Evolutionary conservation across 768 basidiomycete genomes (phyloP), one percentile per base, ranked within the genome.

Genomic region (Tylopilus balloui): DNA sequence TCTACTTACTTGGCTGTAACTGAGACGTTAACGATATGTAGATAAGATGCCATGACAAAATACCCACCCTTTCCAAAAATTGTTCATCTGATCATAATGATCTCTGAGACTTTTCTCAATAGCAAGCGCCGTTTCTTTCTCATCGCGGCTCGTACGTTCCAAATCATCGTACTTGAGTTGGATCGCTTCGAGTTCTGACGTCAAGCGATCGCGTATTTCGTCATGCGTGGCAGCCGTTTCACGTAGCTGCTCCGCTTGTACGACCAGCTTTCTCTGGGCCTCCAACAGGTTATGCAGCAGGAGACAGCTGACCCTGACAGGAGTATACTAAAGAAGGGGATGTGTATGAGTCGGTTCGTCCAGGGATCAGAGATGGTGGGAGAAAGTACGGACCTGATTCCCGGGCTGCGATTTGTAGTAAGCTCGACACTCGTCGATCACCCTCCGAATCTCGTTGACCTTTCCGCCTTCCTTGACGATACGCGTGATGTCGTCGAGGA

Each of bases 391-490:
- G 39, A 81, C 81, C 69, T 73, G 61, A 52, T 70, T 68, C n/a
- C 73, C 71, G 19, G 77, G 73, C 50, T 74, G 73, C 1, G 61
- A 63, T 29, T 70, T 64, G 50, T 82, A 68, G 53, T 80, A 83
- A 1, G 69, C 58, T 51, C 67, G 73, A 44, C 74, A 71, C 17
- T 81, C 78, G 10, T 74, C 71, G 47, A 82, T 78, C 27, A 81
- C 64, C 50, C 75, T 63, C 21, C 77, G 75, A 32, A 80, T 67
- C 39, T 71, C 67, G 20, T 72, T 57, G 59, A 82, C 75, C 4
- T 78, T 74, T 1, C 74, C 78, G 2, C 84, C 84, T 48, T 74
- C 71, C 46, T 77, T 75, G 36, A 80, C 75, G 45, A 86, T 72
- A 15, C 69, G 70, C 17, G 74, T 71, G 49, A 86, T 77, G 20